Evolutionary conservation across 495 filamentous ascomycete species (phyloP).

Genomic region (Xeromyces bisporus): DNA sequence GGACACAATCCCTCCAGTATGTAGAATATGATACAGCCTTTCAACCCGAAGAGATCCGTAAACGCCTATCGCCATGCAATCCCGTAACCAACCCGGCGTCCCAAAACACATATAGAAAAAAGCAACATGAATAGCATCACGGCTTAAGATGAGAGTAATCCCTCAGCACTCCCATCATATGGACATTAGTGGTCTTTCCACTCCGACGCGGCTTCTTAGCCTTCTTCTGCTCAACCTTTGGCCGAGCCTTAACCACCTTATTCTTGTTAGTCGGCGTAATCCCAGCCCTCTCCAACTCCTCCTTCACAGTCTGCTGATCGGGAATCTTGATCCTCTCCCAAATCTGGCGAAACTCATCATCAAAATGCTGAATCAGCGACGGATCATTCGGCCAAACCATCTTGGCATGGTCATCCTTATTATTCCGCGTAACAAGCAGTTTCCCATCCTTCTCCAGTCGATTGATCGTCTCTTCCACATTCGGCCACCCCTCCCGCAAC

Average conservation of each 20-base stretch:
- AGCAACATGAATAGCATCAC: conserved; percentile 5
- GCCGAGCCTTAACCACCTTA: conserved; percentile 39
- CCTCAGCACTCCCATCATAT: conserved; percentile 77
- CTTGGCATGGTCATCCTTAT: conserved; percentile 75
- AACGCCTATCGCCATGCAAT: too few relatives aligned
- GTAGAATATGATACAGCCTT: too few relatives aligned
- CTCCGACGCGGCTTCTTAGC: conserved; percentile 49
- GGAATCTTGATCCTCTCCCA: conserved; percentile 76
- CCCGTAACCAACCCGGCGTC: too few relatives aligned
- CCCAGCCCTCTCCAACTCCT: conserved; percentile 52
- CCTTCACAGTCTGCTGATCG: conserved; percentile 52
- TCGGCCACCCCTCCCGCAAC: conserved; percentile 86
- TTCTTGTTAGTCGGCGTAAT: conserved; percentile 67
- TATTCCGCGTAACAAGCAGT: conserved; percentile 70
- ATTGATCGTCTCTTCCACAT: conserved; percentile 59
- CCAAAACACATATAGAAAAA: too few relatives aligned
- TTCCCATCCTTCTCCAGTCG: conserved; percentile 61
- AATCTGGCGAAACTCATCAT: conserved; percentile 62
- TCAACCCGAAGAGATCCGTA: not conserved
- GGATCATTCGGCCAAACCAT: conserved; percentile 84
- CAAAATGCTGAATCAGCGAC: conserved; percentile 54
- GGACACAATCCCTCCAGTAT: too few relatives aligned
- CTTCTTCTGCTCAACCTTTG: conserved; percentile 42
- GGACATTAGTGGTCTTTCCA: conserved; percentile 79
- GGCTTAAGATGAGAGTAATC: conserved; percentile 58